Evolutionary conservation across 1,284 basidiomycete species (phyloP).

Genomic region (Naganishia cerealis): DNA sequence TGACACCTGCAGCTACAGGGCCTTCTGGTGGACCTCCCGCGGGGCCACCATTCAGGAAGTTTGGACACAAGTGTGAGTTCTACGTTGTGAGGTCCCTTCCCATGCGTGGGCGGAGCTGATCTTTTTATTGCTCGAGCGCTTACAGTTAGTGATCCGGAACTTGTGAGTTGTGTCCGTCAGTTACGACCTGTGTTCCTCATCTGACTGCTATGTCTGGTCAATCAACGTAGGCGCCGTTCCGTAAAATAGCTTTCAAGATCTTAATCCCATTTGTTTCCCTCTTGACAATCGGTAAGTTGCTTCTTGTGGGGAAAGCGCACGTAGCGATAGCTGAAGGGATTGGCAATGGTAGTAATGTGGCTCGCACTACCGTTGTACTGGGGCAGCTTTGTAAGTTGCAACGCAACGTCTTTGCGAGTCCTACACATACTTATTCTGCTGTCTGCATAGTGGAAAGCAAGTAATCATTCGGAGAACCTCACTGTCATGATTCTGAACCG

Average conservation of each 20-base stretch:
- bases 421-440: background rate
- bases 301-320: too few relatives aligned
- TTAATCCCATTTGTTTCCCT: conserved; percentile 5
- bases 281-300: conserved; percentile 11
- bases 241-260: conserved; percentile 32
- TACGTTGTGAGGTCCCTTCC: background rate
- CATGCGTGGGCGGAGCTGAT: background rate
- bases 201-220: background rate
- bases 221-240: conserved; percentile 17
- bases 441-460: conserved; percentile 21
- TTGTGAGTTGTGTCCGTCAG: conserved; percentile 3
- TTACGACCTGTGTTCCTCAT: background rate
- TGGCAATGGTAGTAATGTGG: conserved; percentile 25
- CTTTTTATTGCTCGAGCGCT: too few relatives aligned
- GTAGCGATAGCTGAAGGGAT: background rate
- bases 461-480: conserved; percentile 19
- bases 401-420: background rate
- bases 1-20: background rate
- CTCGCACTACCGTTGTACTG: conserved; percentile 27
- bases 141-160: conserved; percentile 30
- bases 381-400: conserved; percentile 30
- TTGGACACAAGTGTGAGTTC: conserved; percentile 23
- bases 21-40: background rate
- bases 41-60: conserved; percentile 11
- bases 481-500: conserved; percentile 29